These are phyloP conservation scores for Colletotrichum trifolii DNA, from an alignment of 2,329 filamentous ascomycete genomes.

Conservation along the genomic window DNA sequence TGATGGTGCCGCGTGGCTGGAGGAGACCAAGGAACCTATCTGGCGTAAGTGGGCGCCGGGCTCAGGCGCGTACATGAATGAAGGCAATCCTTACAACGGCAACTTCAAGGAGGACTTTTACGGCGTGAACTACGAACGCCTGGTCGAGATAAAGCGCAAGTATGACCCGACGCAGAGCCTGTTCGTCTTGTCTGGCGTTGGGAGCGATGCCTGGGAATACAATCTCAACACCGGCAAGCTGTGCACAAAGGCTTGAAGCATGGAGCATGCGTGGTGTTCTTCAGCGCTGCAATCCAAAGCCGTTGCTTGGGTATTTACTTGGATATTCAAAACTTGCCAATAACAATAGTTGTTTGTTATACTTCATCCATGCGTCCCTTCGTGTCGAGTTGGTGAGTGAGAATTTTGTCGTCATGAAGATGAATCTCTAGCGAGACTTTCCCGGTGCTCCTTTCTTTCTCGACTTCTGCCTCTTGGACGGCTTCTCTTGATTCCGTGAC, in stretches of 20 bases:
- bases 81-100: conserved; percentile 45
- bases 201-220: conserved; percentile 41
- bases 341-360: not conserved
- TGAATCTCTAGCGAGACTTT: not conserved
- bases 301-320: too few species aligned
- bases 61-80: conserved; percentile 44
- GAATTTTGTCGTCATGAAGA: not conserved
- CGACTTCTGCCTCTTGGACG: not conserved
- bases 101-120: conserved; percentile 46
- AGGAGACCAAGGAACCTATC: conserved; percentile 43
- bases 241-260: conserved; percentile 1
- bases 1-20: conserved; percentile 22
- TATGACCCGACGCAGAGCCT: conserved; percentile 45
- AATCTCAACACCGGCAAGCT: conserved; percentile 32
- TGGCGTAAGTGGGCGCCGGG: conserved; percentile 43
- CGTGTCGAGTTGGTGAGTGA: not conserved
- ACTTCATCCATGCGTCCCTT: not conserved
- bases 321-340: too few species aligned
- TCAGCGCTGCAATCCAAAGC: too few species aligned
- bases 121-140: conserved; percentile 41
- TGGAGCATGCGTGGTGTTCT: too few species aligned
- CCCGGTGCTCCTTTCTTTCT: not conserved
- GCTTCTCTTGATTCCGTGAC: not conserved
- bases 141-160: conserved; percentile 44
- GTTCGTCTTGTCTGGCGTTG: conserved; percentile 43